Evolutionary conservation across 2,329 filamentous ascomycete genomes (phyloP).

Genomic region (Scedosporium aurantiacum): DNA sequence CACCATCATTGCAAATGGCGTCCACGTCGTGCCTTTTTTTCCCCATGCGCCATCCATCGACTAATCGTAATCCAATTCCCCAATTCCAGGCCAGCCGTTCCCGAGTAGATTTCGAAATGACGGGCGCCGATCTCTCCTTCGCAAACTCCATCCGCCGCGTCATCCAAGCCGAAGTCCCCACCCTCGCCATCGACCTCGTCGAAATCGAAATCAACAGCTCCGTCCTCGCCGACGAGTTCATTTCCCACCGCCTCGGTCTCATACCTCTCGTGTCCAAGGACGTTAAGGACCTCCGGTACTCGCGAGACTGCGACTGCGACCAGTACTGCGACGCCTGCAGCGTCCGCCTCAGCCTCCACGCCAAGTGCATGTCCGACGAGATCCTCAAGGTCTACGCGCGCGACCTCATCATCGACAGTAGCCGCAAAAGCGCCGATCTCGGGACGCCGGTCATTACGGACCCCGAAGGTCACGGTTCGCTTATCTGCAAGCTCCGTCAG

Average conservation of each 20-base stretch:
- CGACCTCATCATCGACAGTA: constrained; percentile 65
- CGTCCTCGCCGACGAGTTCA: constrained; percentile 93
- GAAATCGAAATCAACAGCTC: constrained; percentile 89
- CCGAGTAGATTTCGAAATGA: constrained; percentile 85
- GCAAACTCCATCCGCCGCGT: constrained; percentile 86
- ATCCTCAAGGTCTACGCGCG: constrained; percentile 91
- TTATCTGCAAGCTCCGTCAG: constrained; percentile 83
- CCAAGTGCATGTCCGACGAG: constrained; percentile 72
- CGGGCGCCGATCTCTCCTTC: constrained; percentile 78
- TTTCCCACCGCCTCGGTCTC: constrained; percentile 82
- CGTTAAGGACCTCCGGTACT: constrained; percentile 73
- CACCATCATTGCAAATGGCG: background rate
- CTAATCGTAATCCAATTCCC: background rate
- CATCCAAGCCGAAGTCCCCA: constrained; percentile 89
- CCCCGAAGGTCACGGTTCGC: constrained; percentile 64
- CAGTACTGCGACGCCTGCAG: constrained; percentile 89
- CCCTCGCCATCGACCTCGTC: constrained; percentile 87
- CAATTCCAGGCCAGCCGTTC: constrained; percentile 57
- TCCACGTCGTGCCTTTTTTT: background rate
- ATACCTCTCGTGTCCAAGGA: constrained; percentile 79
- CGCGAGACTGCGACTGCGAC: constrained; percentile 93
- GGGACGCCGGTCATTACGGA: constrained; percentile 79
- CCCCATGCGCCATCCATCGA: background rate
- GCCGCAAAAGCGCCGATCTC: constrained; percentile 60
- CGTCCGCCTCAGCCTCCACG: constrained; percentile 73